These are phyloP conservation scores for Eimeria falciformis DNA, from an alignment of 169 alveolate genomes.

Conservation along the genomic window DNA sequence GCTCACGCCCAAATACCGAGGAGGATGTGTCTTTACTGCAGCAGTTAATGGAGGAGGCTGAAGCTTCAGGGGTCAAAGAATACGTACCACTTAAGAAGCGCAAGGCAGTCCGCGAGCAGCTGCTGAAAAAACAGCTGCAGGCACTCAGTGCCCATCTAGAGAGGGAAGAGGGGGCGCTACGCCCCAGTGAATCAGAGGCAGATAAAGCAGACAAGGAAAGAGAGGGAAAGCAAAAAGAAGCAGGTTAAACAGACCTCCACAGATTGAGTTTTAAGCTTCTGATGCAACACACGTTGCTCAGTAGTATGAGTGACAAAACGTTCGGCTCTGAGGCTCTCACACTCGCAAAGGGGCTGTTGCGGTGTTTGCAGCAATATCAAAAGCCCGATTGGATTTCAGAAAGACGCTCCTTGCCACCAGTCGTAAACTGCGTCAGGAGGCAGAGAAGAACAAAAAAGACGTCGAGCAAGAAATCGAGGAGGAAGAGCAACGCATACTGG, in stretches of 20 bases:
- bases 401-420: constrained; percentile 82
- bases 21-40: constrained; percentile 44
- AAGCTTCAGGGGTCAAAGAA: constrained; percentile 50
- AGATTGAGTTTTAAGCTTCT: neutral
- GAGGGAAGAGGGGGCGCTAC: constrained; percentile 55
- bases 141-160: constrained; percentile 69
- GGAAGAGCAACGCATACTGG: constrained; percentile 80
- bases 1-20: constrained; percentile 15
- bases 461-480: constrained; percentile 77
- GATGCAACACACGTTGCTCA: neutral
- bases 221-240: constrained; percentile 62
- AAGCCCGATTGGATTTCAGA: constrained; percentile 74
- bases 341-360: neutral
- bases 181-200: neutral
- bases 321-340: neutral
- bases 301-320: neutral
- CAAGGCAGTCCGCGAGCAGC: constrained; percentile 49
- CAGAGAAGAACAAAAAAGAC: constrained; percentile 79
- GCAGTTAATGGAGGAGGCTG: constrained; percentile 57
- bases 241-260: constrained; percentile 25
- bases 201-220: constrained; percentile 39
- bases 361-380: constrained; percentile 62
- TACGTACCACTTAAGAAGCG: constrained; percentile 75
- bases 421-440: constrained; percentile 81
- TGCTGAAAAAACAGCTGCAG: constrained; percentile 66